These are phyloP conservation scores for Oryza glaberrima DNA, from an alignment of 176 grass and related monocot genomes.

Conservation along the genomic window DNA sequence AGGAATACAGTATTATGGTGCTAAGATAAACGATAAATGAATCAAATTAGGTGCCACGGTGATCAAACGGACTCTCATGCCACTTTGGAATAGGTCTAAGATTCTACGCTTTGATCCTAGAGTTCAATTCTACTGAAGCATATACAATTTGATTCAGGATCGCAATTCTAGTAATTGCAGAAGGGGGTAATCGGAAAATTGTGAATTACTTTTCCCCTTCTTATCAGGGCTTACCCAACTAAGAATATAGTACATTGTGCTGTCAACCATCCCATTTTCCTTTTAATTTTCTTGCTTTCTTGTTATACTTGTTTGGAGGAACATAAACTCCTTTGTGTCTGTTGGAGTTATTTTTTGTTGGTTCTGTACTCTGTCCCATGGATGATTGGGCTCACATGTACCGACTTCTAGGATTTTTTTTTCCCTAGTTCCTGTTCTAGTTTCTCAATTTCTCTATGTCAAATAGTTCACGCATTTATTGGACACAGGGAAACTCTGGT, in stretches of 20 bases:
- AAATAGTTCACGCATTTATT: conserved; percentile 1
- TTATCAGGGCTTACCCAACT: neutral
- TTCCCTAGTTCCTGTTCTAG: conserved; percentile 8
- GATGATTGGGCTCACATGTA: neutral
- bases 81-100: neutral
- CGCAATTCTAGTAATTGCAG: neutral
- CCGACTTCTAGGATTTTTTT: conserved; percentile 8
- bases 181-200: neutral
- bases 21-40: neutral
- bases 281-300: conserved; percentile 16
- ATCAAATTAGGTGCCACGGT: neutral
- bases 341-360: conserved; percentile 22
- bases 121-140: neutral
- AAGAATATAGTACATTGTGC: neutral
- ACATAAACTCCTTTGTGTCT: conserved; percentile 1
- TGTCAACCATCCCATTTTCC: neutral
- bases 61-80: neutral
- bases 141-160: neutral
- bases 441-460: conserved; percentile 10
- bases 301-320: conserved; percentile 17
- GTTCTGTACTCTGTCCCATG: conserved; percentile 10
- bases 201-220: conserved; percentile 10
- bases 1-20: no score
- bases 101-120: neutral
- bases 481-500: conserved; percentile 78